Evolutionary conservation across 345 rosid genomes (phyloP).

Genomic region (Erysimum cheiranthoides): DNA sequence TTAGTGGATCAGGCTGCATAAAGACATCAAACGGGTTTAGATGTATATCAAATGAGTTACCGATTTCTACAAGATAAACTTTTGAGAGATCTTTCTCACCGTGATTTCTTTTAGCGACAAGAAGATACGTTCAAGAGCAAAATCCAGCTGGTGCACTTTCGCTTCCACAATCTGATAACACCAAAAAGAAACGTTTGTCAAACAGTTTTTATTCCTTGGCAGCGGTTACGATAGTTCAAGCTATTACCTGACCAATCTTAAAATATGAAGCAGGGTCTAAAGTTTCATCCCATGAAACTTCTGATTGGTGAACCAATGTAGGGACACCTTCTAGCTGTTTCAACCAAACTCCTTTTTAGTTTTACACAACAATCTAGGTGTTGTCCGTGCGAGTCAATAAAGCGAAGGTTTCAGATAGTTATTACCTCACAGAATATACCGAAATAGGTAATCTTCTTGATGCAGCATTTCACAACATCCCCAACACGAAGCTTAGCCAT

Average conservation of each 20-base stretch:
- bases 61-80: background rate
- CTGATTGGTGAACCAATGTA: slow-evolving; percentile 90
- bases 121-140: slow-evolving; percentile 80
- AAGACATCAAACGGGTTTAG: slow-evolving; percentile 4
- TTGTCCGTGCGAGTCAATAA: background rate
- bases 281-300: slow-evolving; percentile 97
- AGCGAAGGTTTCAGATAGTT: background rate
- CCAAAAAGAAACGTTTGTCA: slow-evolving; percentile 14
- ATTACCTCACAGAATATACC: slow-evolving; percentile 94
- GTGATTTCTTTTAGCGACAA: slow-evolving; percentile 83
- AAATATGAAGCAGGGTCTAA: slow-evolving; percentile 83
- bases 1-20: slow-evolving; percentile 85
- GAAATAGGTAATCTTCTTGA: slow-evolving; percentile 87
- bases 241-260: slow-evolving; percentile 85
- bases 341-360: slow-evolving; percentile 28
- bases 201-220: slow-evolving; percentile 12
- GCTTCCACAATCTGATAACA: slow-evolving; percentile 82
- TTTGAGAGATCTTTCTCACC: slow-evolving; percentile 48
- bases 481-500: slow-evolving; percentile 95
- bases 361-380: background rate
- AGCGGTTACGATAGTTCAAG: background rate
- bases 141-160: slow-evolving; percentile 90
- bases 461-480: slow-evolving; percentile 85
- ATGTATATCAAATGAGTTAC: background rate
- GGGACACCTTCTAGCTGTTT: slow-evolving; percentile 85